These are phyloP conservation scores for Lachancea meyersii DNA, from an alignment of 805 yeast species.

Conservation along the genomic window DNA sequence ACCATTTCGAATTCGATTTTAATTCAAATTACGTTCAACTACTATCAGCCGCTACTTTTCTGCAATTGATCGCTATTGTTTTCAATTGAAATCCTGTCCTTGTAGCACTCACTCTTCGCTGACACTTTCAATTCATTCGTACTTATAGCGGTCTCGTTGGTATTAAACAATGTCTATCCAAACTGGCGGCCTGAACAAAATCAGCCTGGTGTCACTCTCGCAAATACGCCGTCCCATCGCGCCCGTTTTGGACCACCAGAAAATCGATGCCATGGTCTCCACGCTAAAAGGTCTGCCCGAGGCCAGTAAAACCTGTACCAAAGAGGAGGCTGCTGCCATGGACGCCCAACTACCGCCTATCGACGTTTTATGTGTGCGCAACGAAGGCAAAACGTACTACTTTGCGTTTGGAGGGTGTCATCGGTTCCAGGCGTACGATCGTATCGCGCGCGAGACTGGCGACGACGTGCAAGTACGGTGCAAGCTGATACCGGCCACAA, in stretches of 20 bases:
- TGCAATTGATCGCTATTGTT: no score
- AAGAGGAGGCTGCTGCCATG: slow-evolving; percentile 33
- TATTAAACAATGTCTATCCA: slow-evolving; percentile 70
- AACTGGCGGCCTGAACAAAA: slow-evolving; percentile 46
- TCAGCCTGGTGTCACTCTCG: slow-evolving; percentile 47
- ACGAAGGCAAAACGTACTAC: slow-evolving; percentile 53
- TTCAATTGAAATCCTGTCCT: no score
- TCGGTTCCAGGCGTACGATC: slow-evolving; percentile 79
- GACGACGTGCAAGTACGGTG: slow-evolving; percentile 50
- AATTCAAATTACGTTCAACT: no score
- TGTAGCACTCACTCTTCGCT: no score
- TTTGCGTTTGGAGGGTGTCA: slow-evolving; percentile 93
- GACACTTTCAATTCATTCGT: no score
- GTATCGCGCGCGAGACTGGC: slow-evolving; percentile 35
- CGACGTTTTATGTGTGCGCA: slow-evolving; percentile 65
- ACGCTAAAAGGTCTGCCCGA: slow-evolving; percentile 59
- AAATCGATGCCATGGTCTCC: slow-evolving; percentile 74
- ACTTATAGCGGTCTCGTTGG: no score
- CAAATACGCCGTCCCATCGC: slow-evolving; percentile 76
- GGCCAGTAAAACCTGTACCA: slow-evolving; percentile 55
- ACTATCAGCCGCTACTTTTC: no score
- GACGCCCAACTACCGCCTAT: slow-evolving; percentile 73
- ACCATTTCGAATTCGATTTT: no score
- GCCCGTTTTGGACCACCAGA: slow-evolving; percentile 69
- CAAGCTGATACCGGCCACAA: slow-evolving; percentile 69